A percentile compares a stretch with the other conserved stretches of the same genome.
phyloP scores from a whole-genome alignment of 306 rosid genomes.

The Pachyrhizus erosus region DNA sequence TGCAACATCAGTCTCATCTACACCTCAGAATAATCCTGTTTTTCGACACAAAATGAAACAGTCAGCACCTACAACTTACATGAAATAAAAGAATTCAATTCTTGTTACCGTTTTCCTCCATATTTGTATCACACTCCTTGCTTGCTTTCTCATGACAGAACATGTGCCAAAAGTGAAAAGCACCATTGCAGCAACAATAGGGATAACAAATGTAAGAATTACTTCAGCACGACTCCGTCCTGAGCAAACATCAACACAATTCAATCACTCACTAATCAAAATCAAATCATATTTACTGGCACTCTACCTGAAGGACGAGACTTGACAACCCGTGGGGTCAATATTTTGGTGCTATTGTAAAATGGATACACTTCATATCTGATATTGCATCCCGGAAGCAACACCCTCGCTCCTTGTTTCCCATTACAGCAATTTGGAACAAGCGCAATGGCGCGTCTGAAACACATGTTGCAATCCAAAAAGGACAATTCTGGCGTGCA shows the following conservation, averaged over 20 bases:
- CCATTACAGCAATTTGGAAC: slow-evolving; percentile 58
- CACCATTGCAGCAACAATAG: slow-evolving; percentile 46
- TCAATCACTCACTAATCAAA: no score
- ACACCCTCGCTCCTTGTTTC: slow-evolving; percentile 41
- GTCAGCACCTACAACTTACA: no score
- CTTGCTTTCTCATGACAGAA: slow-evolving; percentile 46
- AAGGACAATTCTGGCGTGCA: slow-evolving; percentile 44
- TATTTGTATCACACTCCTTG: background rate
- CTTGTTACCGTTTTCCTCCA: slow-evolving; percentile 46
- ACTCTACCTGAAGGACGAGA: no score
- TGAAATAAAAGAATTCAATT: no score
- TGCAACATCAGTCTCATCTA: no score
- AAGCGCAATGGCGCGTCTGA: slow-evolving; percentile 49
- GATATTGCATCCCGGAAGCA: slow-evolving; percentile 44
- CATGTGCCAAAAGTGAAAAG: slow-evolving; percentile 50
- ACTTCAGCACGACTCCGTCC: slow-evolving; percentile 43
- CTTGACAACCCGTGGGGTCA: no score
- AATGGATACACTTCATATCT: background rate
- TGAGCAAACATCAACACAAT: background rate
- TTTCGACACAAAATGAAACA: no score
- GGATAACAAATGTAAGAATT: slow-evolving; percentile 48
- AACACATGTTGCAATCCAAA: slow-evolving; percentile 43
- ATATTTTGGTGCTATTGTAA: no score
- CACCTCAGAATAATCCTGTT: no score
- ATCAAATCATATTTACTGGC: no score